Conservation (phyloP, 495 filamentous ascomycete species). For the Penicillium ucsense region DNA sequence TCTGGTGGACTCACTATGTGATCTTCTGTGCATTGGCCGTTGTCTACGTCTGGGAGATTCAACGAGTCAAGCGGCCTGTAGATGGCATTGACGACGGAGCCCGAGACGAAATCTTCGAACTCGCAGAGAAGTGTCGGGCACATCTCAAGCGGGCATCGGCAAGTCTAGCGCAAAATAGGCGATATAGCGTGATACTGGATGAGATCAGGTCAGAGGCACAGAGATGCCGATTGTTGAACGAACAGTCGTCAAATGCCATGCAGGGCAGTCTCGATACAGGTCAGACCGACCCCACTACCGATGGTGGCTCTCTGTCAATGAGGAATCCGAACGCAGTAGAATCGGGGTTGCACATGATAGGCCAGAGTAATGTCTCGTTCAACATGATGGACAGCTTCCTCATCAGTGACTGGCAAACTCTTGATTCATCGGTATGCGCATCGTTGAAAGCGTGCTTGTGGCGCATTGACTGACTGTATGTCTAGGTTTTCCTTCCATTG, state of each 20-base stretch:
- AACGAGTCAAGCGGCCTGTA: slow-evolving; percentile 4
- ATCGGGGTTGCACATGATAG: neutral
- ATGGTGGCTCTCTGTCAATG: neutral
- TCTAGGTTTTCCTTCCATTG: slow-evolving; percentile 2
- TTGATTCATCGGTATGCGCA: slow-evolving; percentile 13
- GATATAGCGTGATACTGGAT: neutral
- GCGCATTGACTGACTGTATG: neutral
- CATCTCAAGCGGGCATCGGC: neutral
- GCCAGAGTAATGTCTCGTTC: neutral
- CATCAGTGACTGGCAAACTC: slow-evolving; percentile 13
- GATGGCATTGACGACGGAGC: neutral
- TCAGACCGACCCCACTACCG: neutral
- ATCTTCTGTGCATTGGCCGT: slow-evolving; percentile 26
- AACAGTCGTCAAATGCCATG: neutral
- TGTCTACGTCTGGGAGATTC: slow-evolving; percentile 27
- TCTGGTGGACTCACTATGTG: slow-evolving; percentile 32
- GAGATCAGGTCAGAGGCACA: neutral
- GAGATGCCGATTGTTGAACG: neutral
- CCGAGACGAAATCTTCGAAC: neutral
- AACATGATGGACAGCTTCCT: slow-evolving; percentile 8
- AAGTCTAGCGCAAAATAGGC: neutral
- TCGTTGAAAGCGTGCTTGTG: neutral
- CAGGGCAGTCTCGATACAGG: neutral
- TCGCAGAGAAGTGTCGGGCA: neutral
- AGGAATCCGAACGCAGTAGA: neutral